Evolutionary conservation across 2,329 filamentous ascomycete species (phyloP).

Genomic region (Ceratocystis eucalypticola): DNA sequence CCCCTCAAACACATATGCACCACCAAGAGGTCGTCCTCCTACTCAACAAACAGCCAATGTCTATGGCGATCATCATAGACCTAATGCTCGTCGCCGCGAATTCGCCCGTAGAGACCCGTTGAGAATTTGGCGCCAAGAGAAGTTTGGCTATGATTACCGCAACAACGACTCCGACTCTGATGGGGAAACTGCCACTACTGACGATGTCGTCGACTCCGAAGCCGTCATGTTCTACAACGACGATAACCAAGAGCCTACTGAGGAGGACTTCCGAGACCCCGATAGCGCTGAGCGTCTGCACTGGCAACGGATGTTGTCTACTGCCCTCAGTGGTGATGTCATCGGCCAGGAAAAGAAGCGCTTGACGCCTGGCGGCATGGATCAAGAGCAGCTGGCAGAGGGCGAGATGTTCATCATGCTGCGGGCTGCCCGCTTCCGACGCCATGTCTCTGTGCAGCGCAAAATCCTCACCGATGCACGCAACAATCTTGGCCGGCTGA

Average conservation of each 20-base stretch:
- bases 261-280: constrained; percentile 80
- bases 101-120: not conserved
- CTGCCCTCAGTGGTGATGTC: constrained; percentile 89
- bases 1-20: constrained; percentile 68
- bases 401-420: constrained; percentile 75
- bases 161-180: constrained; percentile 74
- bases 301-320: constrained; percentile 96
- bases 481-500: constrained; percentile 52
- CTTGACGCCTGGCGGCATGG: constrained; percentile 58
- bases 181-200: constrained; percentile 77
- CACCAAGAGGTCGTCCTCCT: constrained; percentile 23
- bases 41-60: not conserved
- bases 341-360: constrained; percentile 97
- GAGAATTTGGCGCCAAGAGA: constrained; percentile 36
- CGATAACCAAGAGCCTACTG: constrained; percentile 73
- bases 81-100: constrained; percentile 1
- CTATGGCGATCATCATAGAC: constrained; percentile 6
- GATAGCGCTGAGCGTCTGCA: constrained; percentile 81
- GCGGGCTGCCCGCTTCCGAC: constrained; percentile 68
- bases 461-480: constrained; percentile 80
- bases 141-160: constrained; percentile 60
- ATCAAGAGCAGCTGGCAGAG: constrained; percentile 46
- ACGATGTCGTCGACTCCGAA: constrained; percentile 88
- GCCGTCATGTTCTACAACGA: constrained; percentile 86
- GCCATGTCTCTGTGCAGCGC: constrained; percentile 70